Evolutionary conservation across 2,329 filamentous ascomycete species (phyloP).

Genomic region (Fusarium anguioides): DNA sequence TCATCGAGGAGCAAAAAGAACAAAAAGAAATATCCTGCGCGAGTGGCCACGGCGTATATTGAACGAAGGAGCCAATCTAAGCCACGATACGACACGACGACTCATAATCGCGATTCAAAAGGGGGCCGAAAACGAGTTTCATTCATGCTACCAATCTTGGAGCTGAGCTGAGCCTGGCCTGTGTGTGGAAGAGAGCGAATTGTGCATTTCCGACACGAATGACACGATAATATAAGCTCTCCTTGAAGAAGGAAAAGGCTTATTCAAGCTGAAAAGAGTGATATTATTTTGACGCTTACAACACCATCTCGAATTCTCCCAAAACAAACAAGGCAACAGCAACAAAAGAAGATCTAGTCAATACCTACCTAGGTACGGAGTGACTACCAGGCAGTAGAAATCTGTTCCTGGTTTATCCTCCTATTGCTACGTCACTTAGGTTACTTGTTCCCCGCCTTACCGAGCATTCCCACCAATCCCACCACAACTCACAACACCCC

Average conservation of each 20-base stretch:
- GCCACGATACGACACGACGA: conserved; percentile 12
- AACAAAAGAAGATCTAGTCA: no score
- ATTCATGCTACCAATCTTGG: conserved; percentile 13
- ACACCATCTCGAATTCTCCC: no score
- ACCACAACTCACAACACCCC: background rate
- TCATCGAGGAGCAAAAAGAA: background rate
- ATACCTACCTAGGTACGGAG: no score
- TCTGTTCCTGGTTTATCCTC: conserved; percentile 8
- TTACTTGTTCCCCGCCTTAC: conserved; percentile 26
- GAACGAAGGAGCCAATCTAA: background rate
- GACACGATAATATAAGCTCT: conserved; percentile 4
- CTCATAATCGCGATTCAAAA: background rate
- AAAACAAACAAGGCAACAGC: background rate
- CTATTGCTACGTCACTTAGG: conserved; percentile 35
- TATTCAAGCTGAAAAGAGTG: background rate
- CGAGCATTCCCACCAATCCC: conserved; percentile 27
- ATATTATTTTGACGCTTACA: background rate
- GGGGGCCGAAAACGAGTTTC: conserved; percentile 17
- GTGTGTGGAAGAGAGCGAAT: background rate
- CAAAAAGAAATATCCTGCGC: background rate
- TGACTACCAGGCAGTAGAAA: background rate
- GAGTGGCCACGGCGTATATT: conserved; percentile 4
- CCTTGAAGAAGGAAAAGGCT: background rate
- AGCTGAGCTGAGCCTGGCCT: conserved; percentile 7
- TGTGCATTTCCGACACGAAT: conserved; percentile 4